These are phyloP conservation scores for Vitis rotundifolia DNA, from an alignment of 164 flowering plant species.

Conservation along the genomic window DNA sequence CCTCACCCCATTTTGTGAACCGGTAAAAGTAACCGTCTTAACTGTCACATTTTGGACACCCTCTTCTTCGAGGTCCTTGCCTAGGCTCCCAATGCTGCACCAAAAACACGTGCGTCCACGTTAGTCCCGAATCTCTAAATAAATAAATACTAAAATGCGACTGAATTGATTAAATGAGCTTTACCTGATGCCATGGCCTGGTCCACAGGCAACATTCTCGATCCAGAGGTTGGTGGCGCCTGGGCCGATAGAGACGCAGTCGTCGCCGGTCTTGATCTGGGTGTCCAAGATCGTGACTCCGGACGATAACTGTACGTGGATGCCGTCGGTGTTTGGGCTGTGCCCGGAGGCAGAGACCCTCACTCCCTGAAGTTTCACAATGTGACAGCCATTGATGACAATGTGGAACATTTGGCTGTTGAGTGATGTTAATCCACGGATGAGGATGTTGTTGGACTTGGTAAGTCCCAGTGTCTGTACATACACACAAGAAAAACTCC, in stretches of 20 bases:
- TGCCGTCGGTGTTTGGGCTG: constrained; percentile 85
- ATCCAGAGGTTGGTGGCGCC: constrained; percentile 51
- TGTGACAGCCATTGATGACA: constrained; percentile 40
- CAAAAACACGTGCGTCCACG: no score
- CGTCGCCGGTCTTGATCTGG: constrained; percentile 59
- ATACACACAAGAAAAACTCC: neutral
- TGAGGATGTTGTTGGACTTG: constrained; percentile 35
- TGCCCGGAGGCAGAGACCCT: constrained; percentile 44
- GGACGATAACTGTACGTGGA: constrained; percentile 47
- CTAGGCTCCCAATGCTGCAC: constrained; percentile 78
- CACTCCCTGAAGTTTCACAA: constrained; percentile 40
- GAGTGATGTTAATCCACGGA: constrained; percentile 49
- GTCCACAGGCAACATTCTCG: constrained; percentile 56
- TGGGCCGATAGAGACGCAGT: constrained; percentile 65
- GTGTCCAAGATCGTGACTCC: constrained; percentile 43
- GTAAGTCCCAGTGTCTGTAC: constrained; percentile 37
- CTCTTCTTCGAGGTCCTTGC: constrained; percentile 39
- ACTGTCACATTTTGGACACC: constrained; percentile 83
- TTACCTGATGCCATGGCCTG: constrained; percentile 76
- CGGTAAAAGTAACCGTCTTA: constrained; percentile 36
- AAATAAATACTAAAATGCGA: no score
- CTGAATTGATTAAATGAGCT: neutral
- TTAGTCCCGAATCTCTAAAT: neutral
- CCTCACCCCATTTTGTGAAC: constrained; percentile 64
- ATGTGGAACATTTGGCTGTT: constrained; percentile 66